Evolutionary conservation across 345 rosid species (phyloP), one percentile per base, ranked within the genome.

Genomic region (Mercurialis annua): DNA sequence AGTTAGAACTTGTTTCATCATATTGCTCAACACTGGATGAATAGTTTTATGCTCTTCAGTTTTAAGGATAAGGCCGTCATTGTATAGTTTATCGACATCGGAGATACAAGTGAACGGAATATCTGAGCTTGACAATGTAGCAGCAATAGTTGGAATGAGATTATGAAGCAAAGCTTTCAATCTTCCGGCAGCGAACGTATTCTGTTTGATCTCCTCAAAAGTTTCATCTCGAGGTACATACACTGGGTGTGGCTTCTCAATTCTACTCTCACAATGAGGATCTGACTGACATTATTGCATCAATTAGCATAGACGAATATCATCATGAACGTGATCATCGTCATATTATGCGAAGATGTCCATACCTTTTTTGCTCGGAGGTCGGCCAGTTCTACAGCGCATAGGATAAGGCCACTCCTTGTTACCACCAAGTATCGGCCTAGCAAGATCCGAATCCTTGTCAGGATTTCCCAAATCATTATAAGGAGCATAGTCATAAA

Each of bases 211-310:
- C 78, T 93, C 98, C 79, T 89, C 99, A n/a, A 94, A 94, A 27
- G 83, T 85, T 79, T 94, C 99, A 34, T 90, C 97, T 26, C 98
- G 79, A 29, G 97, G 99, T 34, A 94, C 97, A 54, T 90, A 94
- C 10, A 90, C 89, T 4, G 92, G 91, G 47, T 83, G 86, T 24
- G 92, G 90, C 79, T 91, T 90, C 52, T 86, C 95, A 1, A 89
- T 83, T 81, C 95, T 81, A 72, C 86, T 86, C 82, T 94, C 97
- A 51, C 61, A 82, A 4, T 54, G 83, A 10, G 83, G 86, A 71
- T 89, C 99, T 90, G 61, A 53, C n/a, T 49, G 44, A 30, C 47
- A 67, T 49, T 47, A 26, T 52, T 40, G 16, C 64, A 42, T 71
- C 61, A 44, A 30, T 10, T 24, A 48, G 57, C 1, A 55, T 12